These are phyloP conservation scores for Porcisia deanei DNA, from an alignment of 208 protist genomes.

Conservation along the genomic window DNA sequence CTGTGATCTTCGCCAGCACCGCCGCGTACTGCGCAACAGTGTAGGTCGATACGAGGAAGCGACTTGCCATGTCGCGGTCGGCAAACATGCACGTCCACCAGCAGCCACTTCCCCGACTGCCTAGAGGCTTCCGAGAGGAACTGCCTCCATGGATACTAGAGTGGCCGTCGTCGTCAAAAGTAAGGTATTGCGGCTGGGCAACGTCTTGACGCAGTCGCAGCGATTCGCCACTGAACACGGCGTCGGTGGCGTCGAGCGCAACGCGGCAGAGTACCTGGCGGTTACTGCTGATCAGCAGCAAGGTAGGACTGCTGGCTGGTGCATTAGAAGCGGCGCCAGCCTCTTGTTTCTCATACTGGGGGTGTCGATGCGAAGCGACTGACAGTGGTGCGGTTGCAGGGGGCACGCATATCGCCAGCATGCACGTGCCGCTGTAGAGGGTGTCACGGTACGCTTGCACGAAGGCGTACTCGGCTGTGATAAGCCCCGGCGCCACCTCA, in stretches of 20 bases:
- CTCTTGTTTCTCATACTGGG: not conserved
- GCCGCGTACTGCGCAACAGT: constrained; percentile 40
- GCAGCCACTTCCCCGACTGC: not conserved
- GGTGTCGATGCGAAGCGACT: constrained; percentile 6
- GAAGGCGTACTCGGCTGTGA: constrained; percentile 44
- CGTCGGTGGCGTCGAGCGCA: constrained; percentile 15
- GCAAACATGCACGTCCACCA: constrained; percentile 42
- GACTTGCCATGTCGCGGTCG: constrained; percentile 23
- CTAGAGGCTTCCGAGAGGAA: not conserved
- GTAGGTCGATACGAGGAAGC: constrained; percentile 48
- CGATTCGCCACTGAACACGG: constrained; percentile 1
- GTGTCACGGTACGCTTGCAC: constrained; percentile 59
- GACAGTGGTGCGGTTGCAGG: constrained; percentile 8
- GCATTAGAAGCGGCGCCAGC: not conserved
- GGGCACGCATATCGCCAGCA: constrained; percentile 60
- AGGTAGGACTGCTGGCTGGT: not conserved
- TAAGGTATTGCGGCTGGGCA: constrained; percentile 21
- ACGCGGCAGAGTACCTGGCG: constrained; percentile 26
- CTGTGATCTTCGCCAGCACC: constrained; percentile 7
- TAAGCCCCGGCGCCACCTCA: constrained; percentile 7
- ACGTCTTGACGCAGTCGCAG: constrained; percentile 23
- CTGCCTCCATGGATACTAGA: not conserved
- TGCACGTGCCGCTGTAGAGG: constrained; percentile 39
- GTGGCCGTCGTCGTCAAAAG: constrained; percentile 6
- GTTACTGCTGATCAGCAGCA: constrained; percentile 26